Evolutionary conservation across 2,329 filamentous ascomycete species (phyloP).

Genomic region (Scleromitrula shiraiana): DNA sequence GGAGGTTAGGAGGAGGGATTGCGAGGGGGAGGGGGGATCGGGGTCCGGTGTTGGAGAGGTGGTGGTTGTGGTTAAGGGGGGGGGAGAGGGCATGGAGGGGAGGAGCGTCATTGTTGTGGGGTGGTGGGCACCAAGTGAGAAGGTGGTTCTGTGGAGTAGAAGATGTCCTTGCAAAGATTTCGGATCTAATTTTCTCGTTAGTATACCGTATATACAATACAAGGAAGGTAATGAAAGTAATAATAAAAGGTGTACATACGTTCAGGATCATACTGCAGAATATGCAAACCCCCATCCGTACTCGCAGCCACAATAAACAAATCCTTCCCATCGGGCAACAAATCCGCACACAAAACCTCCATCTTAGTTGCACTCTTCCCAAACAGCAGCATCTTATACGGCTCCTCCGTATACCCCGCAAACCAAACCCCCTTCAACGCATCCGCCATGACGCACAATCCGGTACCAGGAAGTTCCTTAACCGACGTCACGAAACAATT

Average conservation of each 20-base stretch:
- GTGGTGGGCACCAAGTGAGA: conserved; percentile 74
- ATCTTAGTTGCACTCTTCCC: conserved; percentile 76
- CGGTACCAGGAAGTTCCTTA: conserved; percentile 74
- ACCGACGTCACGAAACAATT: conserved; percentile 85
- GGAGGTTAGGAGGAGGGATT: conserved; percentile 60
- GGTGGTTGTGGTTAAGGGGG: conserved; percentile 38
- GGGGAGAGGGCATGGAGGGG: conserved; percentile 50
- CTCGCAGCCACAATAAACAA: conserved; percentile 79
- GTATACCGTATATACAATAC: background rate
- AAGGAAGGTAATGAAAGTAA: too few species aligned
- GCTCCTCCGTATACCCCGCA: conserved; percentile 91
- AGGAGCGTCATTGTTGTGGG: conserved; percentile 69
- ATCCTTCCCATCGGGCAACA: conserved; percentile 77
- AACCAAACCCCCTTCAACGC: conserved; percentile 94
- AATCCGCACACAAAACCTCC: conserved; percentile 75
- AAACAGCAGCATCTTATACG: conserved; percentile 89
- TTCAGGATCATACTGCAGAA: conserved; percentile 91
- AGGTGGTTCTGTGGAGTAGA: conserved; percentile 78
- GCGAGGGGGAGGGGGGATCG: conserved; percentile 30
- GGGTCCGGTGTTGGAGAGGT: conserved; percentile 21
- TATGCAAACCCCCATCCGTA: conserved; percentile 75
- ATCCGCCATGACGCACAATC: conserved; percentile 81
- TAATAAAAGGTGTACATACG: conserved; percentile 46
- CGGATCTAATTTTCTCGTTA: conserved; percentile 54
- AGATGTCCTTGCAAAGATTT: conserved; percentile 86